Evolutionary conservation across 805 yeast genomes (phyloP).

Genomic region (Kregervanrija fluxuum): DNA sequence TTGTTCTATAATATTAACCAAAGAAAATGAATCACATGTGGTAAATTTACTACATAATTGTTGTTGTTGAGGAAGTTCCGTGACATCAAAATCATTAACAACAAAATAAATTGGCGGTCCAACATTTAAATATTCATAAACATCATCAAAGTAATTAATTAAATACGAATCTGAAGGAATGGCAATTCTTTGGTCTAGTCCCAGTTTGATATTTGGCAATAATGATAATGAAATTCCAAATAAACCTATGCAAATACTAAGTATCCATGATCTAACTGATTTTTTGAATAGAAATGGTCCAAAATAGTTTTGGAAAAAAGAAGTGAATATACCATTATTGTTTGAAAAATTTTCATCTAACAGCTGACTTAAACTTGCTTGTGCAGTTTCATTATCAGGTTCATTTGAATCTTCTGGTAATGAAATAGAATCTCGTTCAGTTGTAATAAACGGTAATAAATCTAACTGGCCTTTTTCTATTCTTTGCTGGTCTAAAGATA

Average conservation of each 20-base stretch:
- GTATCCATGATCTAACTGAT: slow-evolving; percentile 38
- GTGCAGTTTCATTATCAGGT: slow-evolving; percentile 7
- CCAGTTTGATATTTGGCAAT: slow-evolving; percentile 64
- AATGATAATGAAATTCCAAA: slow-evolving; percentile 62
- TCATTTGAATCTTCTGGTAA: slow-evolving; percentile 9
- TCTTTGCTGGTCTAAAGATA: slow-evolving; percentile 60
- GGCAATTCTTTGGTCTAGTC: slow-evolving; percentile 86
- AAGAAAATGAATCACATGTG: slow-evolving; percentile 70
- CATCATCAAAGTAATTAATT: slow-evolving; percentile 71
- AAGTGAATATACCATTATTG: slow-evolving; percentile 28
- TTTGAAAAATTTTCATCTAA: slow-evolving; percentile 13
- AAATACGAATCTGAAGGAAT: slow-evolving; percentile 79
- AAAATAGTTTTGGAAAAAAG: slow-evolving; percentile 38
- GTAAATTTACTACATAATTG: slow-evolving; percentile 83
- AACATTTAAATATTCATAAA: slow-evolving; percentile 64
- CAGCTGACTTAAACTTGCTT: slow-evolving; percentile 18
- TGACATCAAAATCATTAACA: slow-evolving; percentile 59
- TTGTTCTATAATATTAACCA: slow-evolving; percentile 76
- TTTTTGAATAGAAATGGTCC: slow-evolving; percentile 53
- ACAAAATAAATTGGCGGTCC: slow-evolving; percentile 94
- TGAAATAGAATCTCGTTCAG: slow-evolving; percentile 10
- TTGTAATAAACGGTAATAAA: slow-evolving; percentile 48
- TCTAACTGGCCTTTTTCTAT: slow-evolving; percentile 55
- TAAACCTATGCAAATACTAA: slow-evolving; percentile 52
- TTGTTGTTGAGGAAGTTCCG: slow-evolving; percentile 56